phyloP scores from a whole-genome alignment of 1,284 basidiomycete genomes.

The Cryptococcus wingfieldii region DNA sequence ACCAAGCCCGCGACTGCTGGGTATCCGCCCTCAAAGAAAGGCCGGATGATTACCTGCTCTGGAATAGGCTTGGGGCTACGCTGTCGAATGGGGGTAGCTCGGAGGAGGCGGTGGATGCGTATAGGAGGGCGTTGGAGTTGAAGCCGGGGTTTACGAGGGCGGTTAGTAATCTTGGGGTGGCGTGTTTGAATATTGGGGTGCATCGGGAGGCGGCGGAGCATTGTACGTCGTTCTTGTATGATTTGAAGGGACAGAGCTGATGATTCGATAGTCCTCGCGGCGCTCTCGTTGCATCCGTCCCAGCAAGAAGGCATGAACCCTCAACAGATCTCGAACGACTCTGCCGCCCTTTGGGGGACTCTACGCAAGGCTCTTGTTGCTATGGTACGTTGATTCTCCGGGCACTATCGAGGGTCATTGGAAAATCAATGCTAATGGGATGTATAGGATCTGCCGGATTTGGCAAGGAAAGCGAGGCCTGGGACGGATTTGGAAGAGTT shows the following conservation, averaged over 20 bases:
- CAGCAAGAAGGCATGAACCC: slow-evolving; percentile 16
- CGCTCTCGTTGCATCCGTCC: slow-evolving; percentile 70
- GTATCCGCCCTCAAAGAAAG: slow-evolving; percentile 72
- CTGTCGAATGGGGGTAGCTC: slow-evolving; percentile 92
- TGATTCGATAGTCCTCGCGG: slow-evolving; percentile 63
- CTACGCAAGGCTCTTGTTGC: slow-evolving; percentile 73
- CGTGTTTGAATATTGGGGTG: slow-evolving; percentile 91
- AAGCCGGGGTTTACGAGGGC: slow-evolving; percentile 95
- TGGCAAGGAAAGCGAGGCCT: slow-evolving; percentile 53
- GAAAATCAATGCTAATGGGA: not conserved
- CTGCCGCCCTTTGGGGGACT: slow-evolving; percentile 84
- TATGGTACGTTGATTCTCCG: slow-evolving; percentile 58
- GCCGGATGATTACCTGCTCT: slow-evolving; percentile 86
- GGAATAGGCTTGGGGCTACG: slow-evolving; percentile 94
- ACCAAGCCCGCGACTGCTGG: slow-evolving; percentile 73
- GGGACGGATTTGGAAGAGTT: slow-evolving; percentile 63
- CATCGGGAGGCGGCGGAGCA: slow-evolving; percentile 96
- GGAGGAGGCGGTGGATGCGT: slow-evolving; percentile 92
- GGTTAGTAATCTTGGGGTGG: slow-evolving; percentile 95
- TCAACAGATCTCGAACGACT: slow-evolving; percentile 20
- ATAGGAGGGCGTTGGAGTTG: slow-evolving; percentile 85
- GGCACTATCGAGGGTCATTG: not conserved
- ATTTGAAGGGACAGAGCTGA: not conserved
- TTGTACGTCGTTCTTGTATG: slow-evolving; percentile 43
- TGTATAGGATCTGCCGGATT: slow-evolving; percentile 52